phyloP scores from a whole-genome alignment of 805 yeast genomes.

The Yarrowia osloensis region DNA sequence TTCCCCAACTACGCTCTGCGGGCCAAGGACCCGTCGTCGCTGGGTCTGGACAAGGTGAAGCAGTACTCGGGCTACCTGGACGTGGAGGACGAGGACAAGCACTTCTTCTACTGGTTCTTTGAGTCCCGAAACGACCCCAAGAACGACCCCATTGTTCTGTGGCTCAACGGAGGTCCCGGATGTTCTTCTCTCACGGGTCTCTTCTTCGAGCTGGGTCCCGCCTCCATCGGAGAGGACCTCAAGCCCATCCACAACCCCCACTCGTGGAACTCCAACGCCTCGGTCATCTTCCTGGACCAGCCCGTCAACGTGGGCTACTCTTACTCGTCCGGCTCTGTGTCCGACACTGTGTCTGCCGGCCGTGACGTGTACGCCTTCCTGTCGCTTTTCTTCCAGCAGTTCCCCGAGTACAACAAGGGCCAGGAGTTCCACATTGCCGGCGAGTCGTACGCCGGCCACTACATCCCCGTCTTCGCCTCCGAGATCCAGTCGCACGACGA shows the following conservation, averaged over 20 bases:
- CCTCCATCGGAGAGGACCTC: constrained; percentile 68
- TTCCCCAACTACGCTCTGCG: constrained; percentile 56
- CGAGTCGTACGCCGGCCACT: constrained; percentile 94
- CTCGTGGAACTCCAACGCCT: constrained; percentile 92
- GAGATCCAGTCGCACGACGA: constrained; percentile 59
- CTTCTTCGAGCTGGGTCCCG: constrained; percentile 91
- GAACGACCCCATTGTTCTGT: constrained; percentile 80
- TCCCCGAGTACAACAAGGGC: constrained; percentile 77
- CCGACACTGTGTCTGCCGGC: constrained; percentile 80
- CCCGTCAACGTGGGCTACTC: constrained; percentile 96
- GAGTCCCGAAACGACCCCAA: constrained; percentile 82
- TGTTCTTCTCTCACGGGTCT: constrained; percentile 91
- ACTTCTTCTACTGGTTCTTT: constrained; percentile 90
- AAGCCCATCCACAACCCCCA: constrained; percentile 77
- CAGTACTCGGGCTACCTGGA: constrained; percentile 79
- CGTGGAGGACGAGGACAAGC: constrained; percentile 81
- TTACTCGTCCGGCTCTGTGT: constrained; percentile 69
- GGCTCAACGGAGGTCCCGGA: constrained; percentile 99
- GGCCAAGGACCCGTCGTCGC: constrained; percentile 60
- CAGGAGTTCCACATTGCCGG: constrained; percentile 84
- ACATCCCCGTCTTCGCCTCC: constrained; percentile 80
- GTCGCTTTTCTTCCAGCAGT: constrained; percentile 81
- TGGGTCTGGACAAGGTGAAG: constrained; percentile 80
- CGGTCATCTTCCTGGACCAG: constrained; percentile 90
- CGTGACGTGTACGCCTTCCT: constrained; percentile 87